Percentiles rank a stretch among this genome's conserved stretches.
Evolutionary conservation across 495 filamentous ascomycete species (phyloP).

Genomic region (Penicillium egyptiacum): DNA sequence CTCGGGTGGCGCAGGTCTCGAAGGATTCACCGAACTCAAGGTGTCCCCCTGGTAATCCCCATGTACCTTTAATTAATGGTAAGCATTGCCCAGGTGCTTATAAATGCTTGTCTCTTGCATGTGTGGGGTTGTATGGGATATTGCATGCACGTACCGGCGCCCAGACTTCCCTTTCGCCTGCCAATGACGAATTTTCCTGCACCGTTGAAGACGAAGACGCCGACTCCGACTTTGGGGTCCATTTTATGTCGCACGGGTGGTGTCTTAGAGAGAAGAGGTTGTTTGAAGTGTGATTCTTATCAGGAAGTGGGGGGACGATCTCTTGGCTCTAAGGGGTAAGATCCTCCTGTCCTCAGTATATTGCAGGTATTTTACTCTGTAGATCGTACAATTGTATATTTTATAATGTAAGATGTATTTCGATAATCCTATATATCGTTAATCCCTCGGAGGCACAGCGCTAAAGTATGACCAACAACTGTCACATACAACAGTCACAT

Average conservation of each 20-base stretch:
- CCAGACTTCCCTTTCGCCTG: slow-evolving; percentile 37
- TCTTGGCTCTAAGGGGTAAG: neutral
- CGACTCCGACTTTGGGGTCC: slow-evolving; percentile 34
- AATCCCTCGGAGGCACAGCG: too few species aligned
- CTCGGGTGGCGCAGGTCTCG: slow-evolving; percentile 59
- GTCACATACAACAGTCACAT: neutral
- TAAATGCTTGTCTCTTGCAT: neutral
- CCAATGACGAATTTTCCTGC: slow-evolving; percentile 37
- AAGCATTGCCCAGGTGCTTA: neutral
- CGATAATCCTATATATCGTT: too few species aligned
- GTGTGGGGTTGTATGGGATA: too few species aligned
- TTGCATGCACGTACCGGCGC: slow-evolving; percentile 29
- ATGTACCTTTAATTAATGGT: slow-evolving; percentile 44
- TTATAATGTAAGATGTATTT: too few species aligned
- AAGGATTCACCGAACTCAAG: slow-evolving; percentile 63
- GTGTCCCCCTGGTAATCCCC: slow-evolving; percentile 67
- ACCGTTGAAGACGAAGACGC: slow-evolving; percentile 32
- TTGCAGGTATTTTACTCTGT: too few species aligned
- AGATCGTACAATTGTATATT: too few species aligned
- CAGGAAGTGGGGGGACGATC: neutral
- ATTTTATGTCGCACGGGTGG: slow-evolving; percentile 6
- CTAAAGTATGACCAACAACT: neutral
- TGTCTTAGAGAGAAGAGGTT: neutral
- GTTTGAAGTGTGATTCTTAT: neutral
- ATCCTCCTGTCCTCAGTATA: too few species aligned